These are phyloP conservation scores for Bruguiera parviflora DNA, from an alignment of 345 rosid genomes.

Conservation along the genomic window DNA sequence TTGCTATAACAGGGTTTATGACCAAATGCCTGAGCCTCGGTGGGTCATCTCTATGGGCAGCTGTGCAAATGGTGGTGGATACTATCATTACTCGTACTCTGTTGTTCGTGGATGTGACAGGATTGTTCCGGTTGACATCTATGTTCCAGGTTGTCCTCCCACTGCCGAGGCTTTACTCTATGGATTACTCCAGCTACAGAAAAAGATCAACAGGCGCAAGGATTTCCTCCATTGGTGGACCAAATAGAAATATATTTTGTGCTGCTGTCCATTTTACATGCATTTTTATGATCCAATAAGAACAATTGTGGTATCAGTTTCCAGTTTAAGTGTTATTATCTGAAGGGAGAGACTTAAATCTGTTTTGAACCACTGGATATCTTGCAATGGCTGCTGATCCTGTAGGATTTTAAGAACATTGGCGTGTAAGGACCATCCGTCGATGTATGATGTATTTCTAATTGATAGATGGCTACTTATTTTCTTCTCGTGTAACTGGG, in stretches of 20 bases:
- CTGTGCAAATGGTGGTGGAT: constrained; percentile 98
- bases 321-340: constrained; percentile 14
- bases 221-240: constrained; percentile 97
- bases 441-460: constrained; percentile 6
- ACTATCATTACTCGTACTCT: constrained; percentile 96
- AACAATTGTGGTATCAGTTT: constrained; percentile 11
- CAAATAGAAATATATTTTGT: constrained; percentile 36
- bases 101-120: constrained; percentile 97
- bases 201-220: constrained; percentile 95
- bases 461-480: background rate
- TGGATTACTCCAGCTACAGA: constrained; percentile 93
- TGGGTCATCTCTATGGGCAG: constrained; percentile 99
- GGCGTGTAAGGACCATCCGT: background rate
- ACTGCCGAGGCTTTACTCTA: constrained; percentile 96
- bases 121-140: constrained; percentile 93
- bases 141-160: constrained; percentile 98
- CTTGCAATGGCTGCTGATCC: constrained; percentile 7
- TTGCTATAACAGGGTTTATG: constrained; percentile 70
- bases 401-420: constrained; percentile 1
- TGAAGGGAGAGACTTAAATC: constrained; percentile 11
- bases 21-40: constrained; percentile 98
- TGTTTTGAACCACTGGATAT: constrained; percentile 5
- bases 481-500: background rate
- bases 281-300: constrained; percentile 18
- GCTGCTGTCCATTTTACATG: constrained; percentile 5